These are phyloP conservation scores for Aspergillus udagawae DNA, from an alignment of 2,329 filamentous ascomycete species.

Conservation along the genomic window DNA sequence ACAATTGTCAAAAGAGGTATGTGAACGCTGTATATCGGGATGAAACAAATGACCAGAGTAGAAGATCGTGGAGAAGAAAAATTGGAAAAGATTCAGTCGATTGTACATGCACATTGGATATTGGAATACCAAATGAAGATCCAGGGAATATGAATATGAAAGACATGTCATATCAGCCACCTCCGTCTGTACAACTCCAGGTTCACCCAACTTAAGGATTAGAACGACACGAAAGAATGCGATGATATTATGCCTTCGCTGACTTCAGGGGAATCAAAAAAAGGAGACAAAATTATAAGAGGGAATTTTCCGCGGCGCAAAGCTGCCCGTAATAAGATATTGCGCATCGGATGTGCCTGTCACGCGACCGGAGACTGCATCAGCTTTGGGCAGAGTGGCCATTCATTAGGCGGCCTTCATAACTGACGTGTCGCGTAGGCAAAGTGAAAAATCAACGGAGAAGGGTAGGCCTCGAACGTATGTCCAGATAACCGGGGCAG, in stretches of 20 bases:
- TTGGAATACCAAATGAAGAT: slow-evolving; percentile 11
- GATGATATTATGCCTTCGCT: slow-evolving; percentile 3
- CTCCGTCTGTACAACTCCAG: slow-evolving; percentile 22
- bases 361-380: neutral
- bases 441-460: neutral
- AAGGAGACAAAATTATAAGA: slow-evolving; percentile 2
- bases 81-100: slow-evolving; percentile 2
- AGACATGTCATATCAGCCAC: slow-evolving; percentile 16
- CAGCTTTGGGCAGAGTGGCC: neutral
- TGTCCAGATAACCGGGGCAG: neutral
- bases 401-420: neutral
- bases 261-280: slow-evolving; percentile 9
- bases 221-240: neutral
- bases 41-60: slow-evolving; percentile 1
- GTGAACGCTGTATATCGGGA: slow-evolving; percentile 12
- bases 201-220: slow-evolving; percentile 8
- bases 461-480: neutral
- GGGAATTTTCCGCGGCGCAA: neutral
- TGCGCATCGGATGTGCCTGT: neutral
- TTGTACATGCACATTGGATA: slow-evolving; percentile 8
- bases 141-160: slow-evolving; percentile 17
- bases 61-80: neutral
- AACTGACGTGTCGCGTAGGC: neutral
- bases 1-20: slow-evolving; percentile 13
- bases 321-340: neutral